A percentile compares a stretch with the other conserved stretches of the same genome.
Evolutionary conservation across 2,329 filamentous ascomycete genomes (phyloP).

Genomic region (Ramularia endophylla): DNA sequence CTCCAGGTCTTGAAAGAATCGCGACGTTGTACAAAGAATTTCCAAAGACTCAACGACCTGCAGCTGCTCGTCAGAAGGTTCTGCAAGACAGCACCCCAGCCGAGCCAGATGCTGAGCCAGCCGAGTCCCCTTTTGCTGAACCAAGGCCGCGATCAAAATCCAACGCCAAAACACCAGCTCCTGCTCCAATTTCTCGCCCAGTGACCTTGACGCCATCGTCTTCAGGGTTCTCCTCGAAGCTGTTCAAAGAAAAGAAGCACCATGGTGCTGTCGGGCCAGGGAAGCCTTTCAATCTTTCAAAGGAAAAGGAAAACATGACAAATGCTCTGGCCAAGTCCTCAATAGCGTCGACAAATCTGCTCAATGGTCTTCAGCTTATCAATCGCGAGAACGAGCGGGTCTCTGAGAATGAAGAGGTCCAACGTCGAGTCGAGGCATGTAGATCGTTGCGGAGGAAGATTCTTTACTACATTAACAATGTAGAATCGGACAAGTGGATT

Average conservation of each 20-base stretch:
- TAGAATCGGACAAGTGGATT: conserved; percentile 87
- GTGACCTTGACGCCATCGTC: conserved; percentile 29
- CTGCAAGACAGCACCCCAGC: conserved; percentile 71
- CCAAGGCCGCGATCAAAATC: conserved; percentile 11
- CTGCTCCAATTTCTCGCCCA: conserved; percentile 20
- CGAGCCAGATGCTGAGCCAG: conserved; percentile 48
- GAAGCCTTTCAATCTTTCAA: conserved; percentile 74
- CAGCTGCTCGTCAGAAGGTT: conserved; percentile 69
- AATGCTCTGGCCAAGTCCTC: conserved; percentile 83
- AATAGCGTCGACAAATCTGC: conserved; percentile 83
- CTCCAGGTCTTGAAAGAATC: conserved; percentile 72
- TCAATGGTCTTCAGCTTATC: conserved; percentile 81
- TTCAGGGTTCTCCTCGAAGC: conserved; percentile 24
- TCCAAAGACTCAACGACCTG: conserved; percentile 60
- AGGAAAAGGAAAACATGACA: conserved; percentile 82
- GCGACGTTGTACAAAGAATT: conserved; percentile 70
- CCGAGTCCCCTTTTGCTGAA: conserved; percentile 18
- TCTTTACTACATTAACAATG: conserved; percentile 83
- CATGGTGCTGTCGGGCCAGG: conserved; percentile 49
- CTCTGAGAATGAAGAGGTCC: conserved; percentile 71
- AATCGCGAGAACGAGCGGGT: conserved; percentile 86
- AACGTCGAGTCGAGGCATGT: conserved; percentile 75
- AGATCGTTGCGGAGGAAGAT: conserved; percentile 80
- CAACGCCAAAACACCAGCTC: conserved; percentile 9
- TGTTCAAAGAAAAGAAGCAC: conserved; percentile 34